Evolutionary conservation across 2,329 filamentous ascomycete genomes (phyloP), one percentile per base, ranked within the genome.

Genomic region (Aspergillus oerlinghausenensis): DNA sequence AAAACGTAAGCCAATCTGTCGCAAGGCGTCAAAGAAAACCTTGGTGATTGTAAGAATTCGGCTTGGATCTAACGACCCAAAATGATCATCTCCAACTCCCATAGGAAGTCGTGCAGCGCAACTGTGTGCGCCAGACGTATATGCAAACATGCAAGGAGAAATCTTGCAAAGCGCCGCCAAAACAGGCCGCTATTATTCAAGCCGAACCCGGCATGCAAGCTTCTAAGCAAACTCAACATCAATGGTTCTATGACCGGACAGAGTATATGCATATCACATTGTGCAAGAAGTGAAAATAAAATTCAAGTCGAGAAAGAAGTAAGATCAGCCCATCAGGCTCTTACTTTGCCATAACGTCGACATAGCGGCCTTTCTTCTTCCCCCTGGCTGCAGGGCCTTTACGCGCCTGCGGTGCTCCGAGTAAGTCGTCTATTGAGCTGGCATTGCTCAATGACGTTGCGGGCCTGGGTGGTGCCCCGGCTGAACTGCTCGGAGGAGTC

Each of bases 391-490:
- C 78, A 65, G 70, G 75, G 2, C 82, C 82, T 58, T 89, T 92
- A 61, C 89, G 83, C 19, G 88, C 83, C 29, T 81, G 84, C 3
- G 88, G 84, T 4, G 88, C 86, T 4, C 90, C 90, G 23, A 99
- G 79, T 60, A 99, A 78, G 72, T 99, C 94, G 67, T 99, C 94
- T 69, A 99, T 95, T 65, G 89, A 94, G 73, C 88, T 95, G n/a
- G 91, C 90, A 69, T 90, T 91, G 74, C 90, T 95, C 81, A 96
- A 86, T 60, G 89, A 88, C 3, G 91, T 96, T 5, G 84, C 75
- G 4, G 92, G 92, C 60, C 89, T 79, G 67, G 84, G 84, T 10
- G 86, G 87, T 40, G 65, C 59, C n/a, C 76, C 72, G 21, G 71
- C 63, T 2, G 72, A 69, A 21, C 72, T 67, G 50, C 69, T 69